Base-by-base conservation (phyloP, 495 filamentous ascomycete species). In the Penicillium subrubescens region DNA sequence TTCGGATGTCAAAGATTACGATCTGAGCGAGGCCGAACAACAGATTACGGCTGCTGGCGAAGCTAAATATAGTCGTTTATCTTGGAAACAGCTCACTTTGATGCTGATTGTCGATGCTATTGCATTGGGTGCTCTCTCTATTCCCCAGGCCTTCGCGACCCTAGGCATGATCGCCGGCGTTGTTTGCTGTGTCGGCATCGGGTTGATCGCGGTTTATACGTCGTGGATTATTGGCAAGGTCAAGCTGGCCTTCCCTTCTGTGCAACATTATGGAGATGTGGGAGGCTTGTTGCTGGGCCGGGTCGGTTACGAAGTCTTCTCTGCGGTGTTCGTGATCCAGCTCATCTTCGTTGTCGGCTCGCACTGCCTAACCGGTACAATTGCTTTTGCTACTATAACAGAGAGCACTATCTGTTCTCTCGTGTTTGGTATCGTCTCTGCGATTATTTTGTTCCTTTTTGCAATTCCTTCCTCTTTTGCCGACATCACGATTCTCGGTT, bases 211-310 rank as follows among this genome's bases (percentile, higher is more conserved):
- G 34, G 86, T 87, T 54, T 92, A 92, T 73, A 88, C 87, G 27
- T 87, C 87, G 66, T 90, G 87, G 58, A 80, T 89, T 56, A 79
- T 92, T 63, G 89, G 86, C 39, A 87, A 90, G 71, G 84, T 92
- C 62, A 90, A 90, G 69, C 52, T 88, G 25, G 81, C 80, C 53
- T 86, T 85, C 67, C 89, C 89, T 1, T 73, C 86, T n/a, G 80
- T 92, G 11, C 72, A 83, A 60, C 82, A 87, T 70, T 88, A 90
- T 59, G 84, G 87, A 27, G 88, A 92, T 67, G 88, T 83, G n/a
- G 86, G 86, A 8, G 71, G 78, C 23, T 69, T 92, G 48, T 80
- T 90, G 62, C 81, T 85, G 72, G 88, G 88, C 17, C 73, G 61
- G 33, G 74, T 82, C 34, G 88, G 88, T 0, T 85, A 85, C 58